Evolutionary conservation across 2,329 filamentous ascomycete genomes (phyloP), one percentile per base, ranked within the genome.

Genomic region (Neofusicoccum parvum): DNA sequence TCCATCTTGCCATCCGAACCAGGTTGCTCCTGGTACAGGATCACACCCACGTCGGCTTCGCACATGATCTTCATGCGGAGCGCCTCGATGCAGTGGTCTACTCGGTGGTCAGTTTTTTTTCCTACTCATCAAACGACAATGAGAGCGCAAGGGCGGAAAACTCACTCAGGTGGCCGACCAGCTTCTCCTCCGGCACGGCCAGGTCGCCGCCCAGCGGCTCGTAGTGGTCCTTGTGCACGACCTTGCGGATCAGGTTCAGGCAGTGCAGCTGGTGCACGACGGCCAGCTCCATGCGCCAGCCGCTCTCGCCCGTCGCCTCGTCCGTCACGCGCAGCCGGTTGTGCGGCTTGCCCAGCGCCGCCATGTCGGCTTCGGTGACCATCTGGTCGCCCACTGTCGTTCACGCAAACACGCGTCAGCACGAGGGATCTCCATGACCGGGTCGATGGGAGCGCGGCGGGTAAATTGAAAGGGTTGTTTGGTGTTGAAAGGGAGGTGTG

Each of bases 321-420:
- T 88, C 79, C 10, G 81, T 84, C 68, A 87, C 82, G 69, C 82
- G 83, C n/a, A 88, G 77, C 0, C 84, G 85, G 23, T 81, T 75
- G 43, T 77, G 73, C 2, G 83, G 82, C 67, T 86, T 83, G 4
- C 82, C 81, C 0, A 89, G 80, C 23, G 81, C 81, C 46, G 81
- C 74, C 41, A 87, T 81, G 69, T 88, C 85, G 5, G 81, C 77
- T 23, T 80, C 76, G 0, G 82, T 82, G 60, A 89, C 84, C 82
- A 87, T 86, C 69, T 86, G 85, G 71, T 88, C 86, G 43, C 86
- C 86, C 32, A 88, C 85, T 86, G 20, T 68, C 67, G 20, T 64
- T 65, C 1, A 32, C 20, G 6, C 27, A 7, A 32, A 7, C 6
- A 32, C 1, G 14, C 41, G 70, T 70, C 67, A 78, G 76, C 71